phyloP scores from a whole-genome alignment of 2,329 filamentous ascomycete species.

The Fusarium sp. region DNA sequence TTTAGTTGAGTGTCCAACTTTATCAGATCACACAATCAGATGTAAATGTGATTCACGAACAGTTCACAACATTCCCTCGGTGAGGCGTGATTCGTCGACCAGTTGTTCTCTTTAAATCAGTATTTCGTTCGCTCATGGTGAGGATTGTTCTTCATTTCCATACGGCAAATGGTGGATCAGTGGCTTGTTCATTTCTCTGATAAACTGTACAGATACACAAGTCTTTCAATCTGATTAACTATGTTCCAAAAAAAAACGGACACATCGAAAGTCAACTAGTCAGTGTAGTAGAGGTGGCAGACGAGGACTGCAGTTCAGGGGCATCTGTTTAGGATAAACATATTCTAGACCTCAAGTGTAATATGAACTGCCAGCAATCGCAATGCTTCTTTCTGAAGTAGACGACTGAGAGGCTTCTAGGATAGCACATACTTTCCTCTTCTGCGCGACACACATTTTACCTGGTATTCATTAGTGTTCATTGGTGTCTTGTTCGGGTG shows the following conservation, averaged over 20 bases:
- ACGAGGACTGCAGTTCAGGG: not conserved
- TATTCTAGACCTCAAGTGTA: not conserved
- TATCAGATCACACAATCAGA: not conserved
- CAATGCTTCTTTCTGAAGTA: not conserved
- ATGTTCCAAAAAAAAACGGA: not conserved
- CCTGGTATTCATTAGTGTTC: not conserved
- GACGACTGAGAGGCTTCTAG: not conserved
- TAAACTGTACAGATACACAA: not conserved
- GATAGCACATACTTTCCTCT: not conserved
- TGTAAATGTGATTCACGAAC: not conserved
- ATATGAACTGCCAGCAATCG: not conserved
- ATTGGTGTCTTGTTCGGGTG: not conserved
- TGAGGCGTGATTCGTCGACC: not conserved
- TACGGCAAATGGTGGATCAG: not conserved
- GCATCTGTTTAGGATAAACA: not conserved
- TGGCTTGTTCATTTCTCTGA: not conserved
- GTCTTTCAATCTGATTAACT: not conserved
- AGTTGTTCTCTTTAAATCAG: not conserved
- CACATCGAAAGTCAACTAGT: not conserved
- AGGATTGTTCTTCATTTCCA: not conserved
- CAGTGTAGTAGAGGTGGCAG: not conserved
- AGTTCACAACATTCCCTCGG: not conserved
- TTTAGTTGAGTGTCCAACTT: not conserved
- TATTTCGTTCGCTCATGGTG: not conserved
- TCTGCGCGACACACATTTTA: not conserved